These are phyloP conservation scores for Botryotinia narcissicola DNA, from an alignment of 2,329 filamentous ascomycete species.

Conservation along the genomic window DNA sequence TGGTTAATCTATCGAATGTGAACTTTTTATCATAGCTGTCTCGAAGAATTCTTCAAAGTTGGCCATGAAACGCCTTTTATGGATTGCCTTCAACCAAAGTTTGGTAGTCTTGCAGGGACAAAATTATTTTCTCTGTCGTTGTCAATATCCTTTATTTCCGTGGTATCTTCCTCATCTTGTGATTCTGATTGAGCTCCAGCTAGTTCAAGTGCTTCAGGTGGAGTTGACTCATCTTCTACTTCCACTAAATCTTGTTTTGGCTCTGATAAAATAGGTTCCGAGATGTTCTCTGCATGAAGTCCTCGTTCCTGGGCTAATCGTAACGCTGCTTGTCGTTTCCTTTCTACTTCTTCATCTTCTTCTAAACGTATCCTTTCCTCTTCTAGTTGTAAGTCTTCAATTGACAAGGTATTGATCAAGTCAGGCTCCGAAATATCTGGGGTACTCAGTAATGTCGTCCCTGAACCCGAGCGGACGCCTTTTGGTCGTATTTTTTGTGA, in stretches of 20 bases:
- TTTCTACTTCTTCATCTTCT: constrained; percentile 53
- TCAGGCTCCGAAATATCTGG: constrained; percentile 39
- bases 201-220: background rate
- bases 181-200: background rate
- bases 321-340: constrained; percentile 52
- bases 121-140: constrained; percentile 42
- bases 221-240: constrained; percentile 20
- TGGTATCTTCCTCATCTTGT: background rate
- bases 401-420: constrained; percentile 44
- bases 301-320: constrained; percentile 52
- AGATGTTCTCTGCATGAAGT: constrained; percentile 41
- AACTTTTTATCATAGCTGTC: constrained; percentile 70
- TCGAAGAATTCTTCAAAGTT: background rate
- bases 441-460: constrained; percentile 38
- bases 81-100: constrained; percentile 43
- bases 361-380: constrained; percentile 47
- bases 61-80: background rate
- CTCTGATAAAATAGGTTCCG: constrained; percentile 23
- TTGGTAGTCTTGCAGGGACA: constrained; percentile 58
- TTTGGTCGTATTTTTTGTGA: constrained; percentile 30
- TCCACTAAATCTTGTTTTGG: constrained; percentile 25
- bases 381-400: constrained; percentile 53
- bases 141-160: background rate
- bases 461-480: constrained; percentile 27
- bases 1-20: constrained; percentile 69